phyloP scores from a whole-genome alignment of 768 basidiomycete genomes.

The Cantharellus anzutake region DNA sequence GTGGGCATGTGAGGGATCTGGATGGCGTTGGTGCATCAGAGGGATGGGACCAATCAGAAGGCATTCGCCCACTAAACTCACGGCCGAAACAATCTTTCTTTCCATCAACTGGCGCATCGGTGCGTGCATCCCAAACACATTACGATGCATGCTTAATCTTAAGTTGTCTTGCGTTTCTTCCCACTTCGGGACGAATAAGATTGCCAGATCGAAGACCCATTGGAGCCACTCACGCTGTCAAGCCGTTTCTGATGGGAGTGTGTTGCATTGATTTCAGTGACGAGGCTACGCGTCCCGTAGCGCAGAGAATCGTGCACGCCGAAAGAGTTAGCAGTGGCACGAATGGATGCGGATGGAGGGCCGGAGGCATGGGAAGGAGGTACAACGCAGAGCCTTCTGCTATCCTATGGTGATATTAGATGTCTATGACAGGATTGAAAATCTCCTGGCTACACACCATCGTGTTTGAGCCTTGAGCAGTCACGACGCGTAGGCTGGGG shows the following conservation, averaged over 20 bases:
- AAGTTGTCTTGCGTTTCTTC: constrained; percentile 79
- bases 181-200: constrained; percentile 39
- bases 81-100: constrained; percentile 61
- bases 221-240: constrained; percentile 38
- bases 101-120: constrained; percentile 91
- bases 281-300: constrained; percentile 68
- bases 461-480: too few species aligned
- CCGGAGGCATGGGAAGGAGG: constrained; percentile 28
- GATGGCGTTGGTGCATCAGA: not conserved
- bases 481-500: too few species aligned
- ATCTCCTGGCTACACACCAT: too few species aligned
- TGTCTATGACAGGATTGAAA: too few species aligned
- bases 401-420: not conserved
- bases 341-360: constrained; percentile 36
- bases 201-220: not conserved
- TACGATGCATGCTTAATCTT: constrained; percentile 66
- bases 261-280: constrained; percentile 46
- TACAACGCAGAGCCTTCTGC: constrained; percentile 33
- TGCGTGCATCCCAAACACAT: constrained; percentile 69
- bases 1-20: constrained; percentile 52
- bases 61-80: constrained; percentile 22
- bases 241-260: constrained; percentile 49
- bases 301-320: constrained; percentile 80
- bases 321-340: constrained; percentile 48
- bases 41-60: not conserved